Evolutionary conservation across 805 yeast species (phyloP), one percentile per base, ranked within the genome.

Genomic region (Saccharomyces mikatae): DNA sequence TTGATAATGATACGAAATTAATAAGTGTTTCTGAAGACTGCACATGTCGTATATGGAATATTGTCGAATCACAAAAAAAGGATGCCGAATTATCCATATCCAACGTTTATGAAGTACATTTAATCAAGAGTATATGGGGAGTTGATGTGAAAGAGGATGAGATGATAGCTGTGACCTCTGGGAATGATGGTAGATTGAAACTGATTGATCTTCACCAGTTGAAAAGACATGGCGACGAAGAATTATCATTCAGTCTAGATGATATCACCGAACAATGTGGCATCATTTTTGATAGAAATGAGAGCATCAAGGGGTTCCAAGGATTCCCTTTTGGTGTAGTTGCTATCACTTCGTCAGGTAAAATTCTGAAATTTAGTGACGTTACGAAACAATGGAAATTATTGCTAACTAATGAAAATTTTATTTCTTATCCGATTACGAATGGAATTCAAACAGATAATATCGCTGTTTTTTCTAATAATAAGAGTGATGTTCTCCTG

Each of bases 81-180:
- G 52, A 52, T 3, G 14, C 41, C 10, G 53, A 58, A 17, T 52
- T 74, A 24, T 54, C 56, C 2, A 69, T 71, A 52, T 56, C 66
- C 0, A 70, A 68, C 10, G 73, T 82, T 1, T 78, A 80, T 60
- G 88, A 86, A 52, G 81, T 85, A 24, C 97, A 91, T 65, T 76
- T 80, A 32, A 97, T 96, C 2, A 86, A 94, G 66, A 92, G 88
- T 64, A 80, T 87, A 1, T 94, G 98, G 99, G 81, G 89, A 26
- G 80, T 86, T 2, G 87, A 82, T 60, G 76, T 82, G 0, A 75
- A 77, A 47, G 76, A 74, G 31, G 62, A 66, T 0, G 64, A 72
- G 22, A 66, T 74, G 51, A 60, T 84, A 2, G 83, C 86, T 6
- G 90, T 83, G 1, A 87, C 96, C 11, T 94, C 96, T 46, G 99